Conservation (phyloP, 148 eudicot species). For the Rhododendron griersonianum region DNA sequence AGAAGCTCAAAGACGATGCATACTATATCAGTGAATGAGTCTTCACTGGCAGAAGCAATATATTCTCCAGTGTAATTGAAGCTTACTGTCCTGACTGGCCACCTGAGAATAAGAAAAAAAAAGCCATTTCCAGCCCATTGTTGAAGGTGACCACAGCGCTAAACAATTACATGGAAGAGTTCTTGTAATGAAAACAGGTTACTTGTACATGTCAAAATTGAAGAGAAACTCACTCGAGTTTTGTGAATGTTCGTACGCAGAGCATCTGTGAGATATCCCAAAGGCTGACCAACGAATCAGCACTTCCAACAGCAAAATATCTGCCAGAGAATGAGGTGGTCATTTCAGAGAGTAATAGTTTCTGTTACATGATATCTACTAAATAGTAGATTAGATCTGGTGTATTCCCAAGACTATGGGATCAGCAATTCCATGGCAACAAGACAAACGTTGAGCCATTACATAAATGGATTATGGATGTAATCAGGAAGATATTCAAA, state of each 20-base stretch:
- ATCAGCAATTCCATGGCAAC: no score
- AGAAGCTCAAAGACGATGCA: conserved; percentile 13
- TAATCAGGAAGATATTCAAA: background rate
- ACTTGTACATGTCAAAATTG: background rate
- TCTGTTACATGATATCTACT: background rate
- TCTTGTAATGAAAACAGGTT: conserved; percentile 6
- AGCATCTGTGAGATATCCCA: conserved; percentile 94
- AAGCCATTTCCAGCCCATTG: no score
- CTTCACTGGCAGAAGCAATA: conserved; percentile 96
- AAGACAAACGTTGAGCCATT: no score
- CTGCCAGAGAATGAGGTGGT: conserved; percentile 29
- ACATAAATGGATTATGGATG: background rate
- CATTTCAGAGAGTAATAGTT: background rate
- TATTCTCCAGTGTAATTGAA: conserved; percentile 92
- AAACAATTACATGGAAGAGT: background rate
- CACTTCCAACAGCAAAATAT: conserved; percentile 98
- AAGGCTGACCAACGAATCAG: conserved; percentile 96
- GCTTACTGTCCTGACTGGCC: conserved; percentile 98
- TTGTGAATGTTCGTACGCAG: conserved; percentile 83
- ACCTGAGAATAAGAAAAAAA: conserved; percentile 40
- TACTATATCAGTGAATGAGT: conserved; percentile 88
- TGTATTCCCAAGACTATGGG: no score
- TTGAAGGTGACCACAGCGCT: no score
- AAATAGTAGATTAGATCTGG: no score
- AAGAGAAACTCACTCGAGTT: conserved; percentile 69